Evolutionary conservation across 768 basidiomycete genomes (phyloP), one percentile per base, ranked within the genome.

Genomic region (Bullera alba): DNA sequence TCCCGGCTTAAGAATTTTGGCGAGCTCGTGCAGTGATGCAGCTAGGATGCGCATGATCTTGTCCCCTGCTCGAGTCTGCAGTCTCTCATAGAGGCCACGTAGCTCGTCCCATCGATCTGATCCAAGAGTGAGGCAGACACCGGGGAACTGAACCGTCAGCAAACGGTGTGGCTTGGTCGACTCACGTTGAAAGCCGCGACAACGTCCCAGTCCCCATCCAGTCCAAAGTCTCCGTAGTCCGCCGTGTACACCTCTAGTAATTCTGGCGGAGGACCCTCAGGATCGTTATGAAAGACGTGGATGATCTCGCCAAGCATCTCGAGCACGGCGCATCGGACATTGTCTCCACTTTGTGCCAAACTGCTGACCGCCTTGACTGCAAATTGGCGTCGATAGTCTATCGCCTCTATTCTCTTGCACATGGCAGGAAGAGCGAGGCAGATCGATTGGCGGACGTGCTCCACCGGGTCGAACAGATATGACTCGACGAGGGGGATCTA

Each of bases 231-330:
- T n/a, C 54, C 46, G 4, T 45, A 34, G 12, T 58, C 51, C 36
- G 86, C 88, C 30, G 91, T 75, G 73, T 90, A 96, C 42, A 91
- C 77, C 17, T 79, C 76, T 5, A 95, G 62, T 2, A 95, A 78
- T 63, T 86, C 80, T 21, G 76, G 66, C 2, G 92, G 92, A 8
- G 86, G 86, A 2, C 79, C 78, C 45, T 81, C 77, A 0, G 65
- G 56, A 51, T 76, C 73, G 29, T 79, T 75, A 49, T 80, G 77
- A 70, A 96, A 96, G 12, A 86, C 81, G 67, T 86, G 81, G 49
- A 95, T 78, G 29, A 93, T 82, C 72, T 95, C 91, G 2, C 91
- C 92, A 4, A 95, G 78, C 19, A 87, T 79, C 66, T 95, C 91
- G 27, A 93, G 78, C 2, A 85, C 82, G 3, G 86, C 87, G 15